Evolutionary conservation across 345 rosid species (phyloP).

Genomic region (Corchorus olitorius): DNA sequence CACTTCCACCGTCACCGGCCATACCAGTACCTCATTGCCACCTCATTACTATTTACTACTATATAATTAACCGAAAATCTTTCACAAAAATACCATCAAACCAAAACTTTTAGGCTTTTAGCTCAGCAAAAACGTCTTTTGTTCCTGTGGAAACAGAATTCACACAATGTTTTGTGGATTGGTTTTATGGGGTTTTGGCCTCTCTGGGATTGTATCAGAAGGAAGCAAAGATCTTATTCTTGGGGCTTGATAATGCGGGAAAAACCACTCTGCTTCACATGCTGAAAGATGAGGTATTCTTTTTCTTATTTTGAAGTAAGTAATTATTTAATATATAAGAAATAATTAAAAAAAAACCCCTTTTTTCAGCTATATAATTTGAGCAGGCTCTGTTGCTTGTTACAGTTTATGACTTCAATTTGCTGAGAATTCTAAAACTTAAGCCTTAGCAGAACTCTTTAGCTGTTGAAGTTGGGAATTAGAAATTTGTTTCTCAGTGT

Average conservation of each 20-base stretch:
- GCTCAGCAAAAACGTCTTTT: too few relatives aligned
- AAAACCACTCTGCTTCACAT: slow-evolving; percentile 25
- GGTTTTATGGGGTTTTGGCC: slow-evolving; percentile 23
- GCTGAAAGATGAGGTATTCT: slow-evolving; percentile 22
- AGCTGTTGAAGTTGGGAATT: background rate
- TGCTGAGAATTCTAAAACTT: background rate
- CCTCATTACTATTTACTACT: background rate
- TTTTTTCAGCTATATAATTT: background rate
- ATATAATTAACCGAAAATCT: background rate
- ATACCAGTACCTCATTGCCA: background rate
- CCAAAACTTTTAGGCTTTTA: background rate
- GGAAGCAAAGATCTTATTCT: slow-evolving; percentile 23
- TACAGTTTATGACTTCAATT: too few relatives aligned
- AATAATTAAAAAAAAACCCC: background rate
- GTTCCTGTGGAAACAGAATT: background rate
- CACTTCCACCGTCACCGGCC: background rate
- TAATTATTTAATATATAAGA: background rate
- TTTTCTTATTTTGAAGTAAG: background rate
- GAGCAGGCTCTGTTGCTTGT: background rate
- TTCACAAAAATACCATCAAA: background rate
- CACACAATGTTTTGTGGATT: slow-evolving; percentile 14
- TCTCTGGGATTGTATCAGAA: slow-evolving; percentile 22
- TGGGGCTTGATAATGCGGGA: slow-evolving; percentile 24
- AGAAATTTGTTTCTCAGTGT: too few relatives aligned
- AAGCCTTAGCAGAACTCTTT: background rate